Base-by-base conservation (phyloP, 2,329 filamentous ascomycete genomes). In the Tothia fuscella region DNA sequence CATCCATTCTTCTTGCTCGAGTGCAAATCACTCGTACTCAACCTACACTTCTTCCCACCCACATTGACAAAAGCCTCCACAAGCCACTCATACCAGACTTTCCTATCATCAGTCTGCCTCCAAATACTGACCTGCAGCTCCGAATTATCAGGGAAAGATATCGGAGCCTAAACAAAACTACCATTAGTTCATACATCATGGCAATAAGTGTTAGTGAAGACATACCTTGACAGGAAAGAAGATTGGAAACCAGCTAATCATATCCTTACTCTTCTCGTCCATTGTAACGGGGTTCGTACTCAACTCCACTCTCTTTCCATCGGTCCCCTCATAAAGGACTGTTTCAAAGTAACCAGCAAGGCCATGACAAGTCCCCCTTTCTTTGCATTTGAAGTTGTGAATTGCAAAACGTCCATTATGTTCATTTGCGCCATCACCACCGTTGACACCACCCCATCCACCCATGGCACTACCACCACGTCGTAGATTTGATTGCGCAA, bases 221-320 rank as follows among this genome's bases (percentile, higher is more conserved):
- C 74, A 55, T 67, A 88, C 87, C 77, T 91, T 93, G 12, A 98
- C 65, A 0, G 93, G 91, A 57, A 98, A 98, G 65, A 89, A 95
- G 22, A 98, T 96, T 1, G 91, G 91, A 59, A 98, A 98, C 91
- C 91, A 98, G 42, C 85, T 93, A 49, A 95, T 93, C 93, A 98
- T 98, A 53, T 93, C 88, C 56, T 82, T 82, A 68, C 87, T 94
- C 74, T 96, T 96, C 44, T 68, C 67, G 43, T 91, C 85, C 63
- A 98, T 96, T 22, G 81, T 84, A 49, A 93, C 82, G 0, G 91
- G 93, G 53, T 94, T 82, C 3, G 83, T 98, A 54, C 86, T 93
- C 46, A 98, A 72, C 65, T 96, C 89, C 4, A 95, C 76, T 51
- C 76, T 78, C 49, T 41, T 31, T 12, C 24, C 29, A 34, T 41